Evolutionary conservation across 192 early-diverging fungal genomes (phyloP).

Genomic region (Obelidium mucronatum): DNA sequence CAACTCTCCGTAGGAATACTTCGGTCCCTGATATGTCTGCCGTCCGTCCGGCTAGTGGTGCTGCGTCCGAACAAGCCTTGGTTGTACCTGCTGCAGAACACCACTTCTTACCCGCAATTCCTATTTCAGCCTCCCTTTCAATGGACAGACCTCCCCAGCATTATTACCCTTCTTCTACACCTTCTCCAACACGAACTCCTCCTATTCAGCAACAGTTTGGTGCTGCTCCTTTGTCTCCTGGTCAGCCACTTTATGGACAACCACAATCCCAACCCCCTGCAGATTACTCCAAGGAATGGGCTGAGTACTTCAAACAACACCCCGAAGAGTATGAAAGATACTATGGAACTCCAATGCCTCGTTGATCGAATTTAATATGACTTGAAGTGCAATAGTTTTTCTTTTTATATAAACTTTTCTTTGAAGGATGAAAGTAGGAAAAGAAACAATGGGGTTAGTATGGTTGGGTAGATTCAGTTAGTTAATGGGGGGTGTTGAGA

Average conservation of each 20-base stretch:
- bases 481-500: too few relatives aligned
- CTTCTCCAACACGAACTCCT: background rate
- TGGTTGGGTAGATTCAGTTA: too few relatives aligned
- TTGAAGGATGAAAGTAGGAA: too few relatives aligned
- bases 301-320: slow-evolving; percentile 25
- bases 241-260: background rate
- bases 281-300: slow-evolving; percentile 29
- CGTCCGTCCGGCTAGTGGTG: background rate
- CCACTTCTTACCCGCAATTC: background rate
- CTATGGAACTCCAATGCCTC: slow-evolving; percentile 20
- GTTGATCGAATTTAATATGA: too few relatives aligned
- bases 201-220: background rate
- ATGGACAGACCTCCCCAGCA: background rate
- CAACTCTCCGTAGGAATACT: background rate
- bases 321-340: slow-evolving; percentile 33
- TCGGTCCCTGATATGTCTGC: background rate
- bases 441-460: too few relatives aligned
- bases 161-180: background rate
- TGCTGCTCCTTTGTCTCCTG: background rate
- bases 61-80: background rate
- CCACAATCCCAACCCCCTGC: background rate
- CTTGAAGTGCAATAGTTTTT: too few relatives aligned
- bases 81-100: background rate
- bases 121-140: background rate
- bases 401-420: too few relatives aligned